Conservation (phyloP, 73 alveolate species). For the Tetrahymena elliotti region DNA sequence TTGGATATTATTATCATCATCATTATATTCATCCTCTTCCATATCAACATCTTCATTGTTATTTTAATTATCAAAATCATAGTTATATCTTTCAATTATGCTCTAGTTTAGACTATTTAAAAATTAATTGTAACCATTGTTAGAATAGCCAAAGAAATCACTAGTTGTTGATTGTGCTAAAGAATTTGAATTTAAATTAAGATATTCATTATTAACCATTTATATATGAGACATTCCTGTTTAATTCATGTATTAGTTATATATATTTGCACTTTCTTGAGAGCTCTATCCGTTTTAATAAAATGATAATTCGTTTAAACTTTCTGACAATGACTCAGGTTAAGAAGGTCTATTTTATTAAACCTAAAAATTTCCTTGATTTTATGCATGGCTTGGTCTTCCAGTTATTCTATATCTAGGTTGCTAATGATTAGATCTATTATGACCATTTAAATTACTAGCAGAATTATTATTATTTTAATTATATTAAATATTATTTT, state of each 20-base stretch:
- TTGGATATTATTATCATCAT: neutral
- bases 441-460: neutral
- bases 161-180: neutral
- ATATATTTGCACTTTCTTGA: neutral
- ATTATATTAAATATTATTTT: neutral
- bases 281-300: neutral
- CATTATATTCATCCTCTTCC: neutral
- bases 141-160: neutral
- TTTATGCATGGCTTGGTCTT: neutral
- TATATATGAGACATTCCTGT: neutral
- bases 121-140: neutral
- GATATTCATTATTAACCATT: neutral
- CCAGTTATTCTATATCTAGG: neutral
- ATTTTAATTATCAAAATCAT: neutral
- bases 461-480: neutral
- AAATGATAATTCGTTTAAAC: neutral
- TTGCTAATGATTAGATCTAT: neutral
- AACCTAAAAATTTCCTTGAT: neutral
- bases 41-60: neutral
- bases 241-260: neutral
- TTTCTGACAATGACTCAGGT: neutral
- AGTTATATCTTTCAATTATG: neutral
- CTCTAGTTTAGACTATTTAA: neutral
- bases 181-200: neutral
- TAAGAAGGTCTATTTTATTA: neutral